Evolutionary conservation across 495 filamentous ascomycete genomes (phyloP).

Genomic region (Trichoderma gamsii): DNA sequence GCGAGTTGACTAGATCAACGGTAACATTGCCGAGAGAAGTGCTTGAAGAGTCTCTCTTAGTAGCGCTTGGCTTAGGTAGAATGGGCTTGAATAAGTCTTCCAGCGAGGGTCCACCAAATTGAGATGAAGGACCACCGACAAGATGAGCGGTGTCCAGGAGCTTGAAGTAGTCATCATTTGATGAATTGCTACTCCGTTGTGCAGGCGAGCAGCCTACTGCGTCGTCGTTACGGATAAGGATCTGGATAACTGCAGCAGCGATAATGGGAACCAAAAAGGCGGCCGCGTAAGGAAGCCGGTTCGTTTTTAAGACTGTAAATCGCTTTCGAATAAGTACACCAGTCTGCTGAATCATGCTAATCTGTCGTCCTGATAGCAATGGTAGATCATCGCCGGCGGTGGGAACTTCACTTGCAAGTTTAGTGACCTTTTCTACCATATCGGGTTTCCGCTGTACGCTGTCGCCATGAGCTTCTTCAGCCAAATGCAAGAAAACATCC

Average conservation of each 20-base stretch:
- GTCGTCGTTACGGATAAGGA: constrained; percentile 49
- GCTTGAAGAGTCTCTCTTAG: background rate
- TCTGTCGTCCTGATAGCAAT: constrained; percentile 54
- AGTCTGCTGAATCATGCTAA: constrained; percentile 54
- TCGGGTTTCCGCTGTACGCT: background rate
- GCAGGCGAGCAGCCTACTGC: constrained; percentile 43
- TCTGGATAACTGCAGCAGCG: constrained; percentile 55
- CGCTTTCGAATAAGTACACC: constrained; percentile 64
- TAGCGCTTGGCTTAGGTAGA: background rate
- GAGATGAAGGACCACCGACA: constrained; percentile 46
- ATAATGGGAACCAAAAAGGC: constrained; percentile 60
- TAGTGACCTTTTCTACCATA: background rate
- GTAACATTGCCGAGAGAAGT: constrained; percentile 21
- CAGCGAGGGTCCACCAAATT: background rate
- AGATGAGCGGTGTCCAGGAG: constrained; percentile 27
- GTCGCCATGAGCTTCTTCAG: constrained; percentile 45
- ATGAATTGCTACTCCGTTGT: constrained; percentile 17
- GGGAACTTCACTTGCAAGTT: constrained; percentile 4
- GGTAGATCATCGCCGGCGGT: constrained; percentile 34
- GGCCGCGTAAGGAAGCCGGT: constrained; percentile 59
- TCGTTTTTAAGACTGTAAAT: constrained; percentile 60
- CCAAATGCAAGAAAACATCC: constrained; percentile 70
- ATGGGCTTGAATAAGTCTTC: background rate
- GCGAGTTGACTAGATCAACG: constrained; percentile 46
- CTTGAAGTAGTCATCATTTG: background rate